Evolutionary conservation across 306 rosid genomes (phyloP), one percentile per base, ranked within the genome.

Genomic region (Cicer yamashitae): DNA sequence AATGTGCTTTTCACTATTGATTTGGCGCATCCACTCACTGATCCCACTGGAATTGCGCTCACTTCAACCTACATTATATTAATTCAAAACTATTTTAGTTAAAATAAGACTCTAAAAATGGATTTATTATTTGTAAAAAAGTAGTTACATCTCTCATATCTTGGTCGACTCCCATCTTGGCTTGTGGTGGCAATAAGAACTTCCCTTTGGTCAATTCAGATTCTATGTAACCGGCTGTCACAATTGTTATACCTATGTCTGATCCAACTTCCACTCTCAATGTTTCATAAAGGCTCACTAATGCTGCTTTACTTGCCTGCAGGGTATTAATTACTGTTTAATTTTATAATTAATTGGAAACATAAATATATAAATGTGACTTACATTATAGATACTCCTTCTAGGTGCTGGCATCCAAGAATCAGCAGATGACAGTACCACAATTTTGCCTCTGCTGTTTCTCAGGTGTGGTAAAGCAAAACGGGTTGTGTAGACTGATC

Each of bases 281-380:
- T 22, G 91, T 84, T 78, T 93, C 96, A 5, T 70, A 93, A 60
- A 91, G 48, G 47, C 60, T 79, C 9, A 70, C 47, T 6, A 87
- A 17, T 0, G 96, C 93, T 37, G 96, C 89, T 78, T 91, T 89
- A 79, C 89, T 89, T 64, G 96, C 92, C 96, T 90, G 84, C 30
- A 34, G 15, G 0, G 58, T 67, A 25, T 25, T 25, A 2, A 3
- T 22, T 22, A 13, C 8, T 40, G 10, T 18, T 18, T 18, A 18
- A 0, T 10, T 10, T 45, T 2, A 45, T 9, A 45, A 9, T 44
- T 1, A 47, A 47, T 10, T 47, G 1, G 11, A 47, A 4, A 47
- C 6, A 47, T 5, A 11, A 4, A 45, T 45, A 22, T 22, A 22
- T 2, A 2, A 25, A 25, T 25, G 5, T 30, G 34, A 30, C 70